These are phyloP conservation scores for Viola pubescens DNA, from an alignment of 441 rosid genomes.

Conservation along the genomic window DNA sequence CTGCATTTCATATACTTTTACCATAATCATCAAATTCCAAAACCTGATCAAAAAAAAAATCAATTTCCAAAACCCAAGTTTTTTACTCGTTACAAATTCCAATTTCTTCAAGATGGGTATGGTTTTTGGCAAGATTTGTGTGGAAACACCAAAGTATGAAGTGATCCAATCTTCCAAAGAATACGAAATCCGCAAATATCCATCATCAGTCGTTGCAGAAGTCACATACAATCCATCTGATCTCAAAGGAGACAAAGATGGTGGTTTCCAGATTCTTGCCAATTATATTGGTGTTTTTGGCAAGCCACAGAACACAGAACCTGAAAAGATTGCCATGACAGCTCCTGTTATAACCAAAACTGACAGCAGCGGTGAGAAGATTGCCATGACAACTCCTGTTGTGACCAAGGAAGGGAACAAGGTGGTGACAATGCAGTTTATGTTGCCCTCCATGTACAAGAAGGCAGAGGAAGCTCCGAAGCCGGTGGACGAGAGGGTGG, in stretches of 20 bases:
- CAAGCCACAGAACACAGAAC: conserved; percentile 63
- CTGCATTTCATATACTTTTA: background rate
- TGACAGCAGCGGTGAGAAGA: conserved; percentile 36
- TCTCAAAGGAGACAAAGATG: conserved; percentile 61
- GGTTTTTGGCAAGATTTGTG: conserved; percentile 64
- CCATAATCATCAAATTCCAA: background rate
- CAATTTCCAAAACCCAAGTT: background rate
- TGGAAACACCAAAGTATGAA: conserved; percentile 65
- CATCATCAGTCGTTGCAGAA: conserved; percentile 60
- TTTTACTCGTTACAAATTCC: background rate
- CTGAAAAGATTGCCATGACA: conserved; percentile 78
- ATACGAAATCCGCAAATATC: conserved; percentile 76
- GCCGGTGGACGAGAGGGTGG: conserved; percentile 79
- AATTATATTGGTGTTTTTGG: conserved; percentile 83
- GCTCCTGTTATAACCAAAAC: conserved; percentile 66
- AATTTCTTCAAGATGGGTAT: conserved; percentile 48
- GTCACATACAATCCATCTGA: conserved; percentile 61
- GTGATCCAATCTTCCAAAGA: conserved; percentile 35
- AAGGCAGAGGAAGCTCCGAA: conserved; percentile 79
- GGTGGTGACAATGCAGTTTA: conserved; percentile 80
- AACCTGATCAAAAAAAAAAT: background rate
- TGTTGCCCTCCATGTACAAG: conserved; percentile 59
- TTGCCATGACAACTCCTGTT: conserved; percentile 84
- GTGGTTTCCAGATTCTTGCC: conserved; percentile 68
- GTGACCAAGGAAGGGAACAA: conserved; percentile 41